Evolutionary conservation across 2,329 filamentous ascomycete species (phyloP).

Genomic region (Furcasterigmium furcatum): DNA sequence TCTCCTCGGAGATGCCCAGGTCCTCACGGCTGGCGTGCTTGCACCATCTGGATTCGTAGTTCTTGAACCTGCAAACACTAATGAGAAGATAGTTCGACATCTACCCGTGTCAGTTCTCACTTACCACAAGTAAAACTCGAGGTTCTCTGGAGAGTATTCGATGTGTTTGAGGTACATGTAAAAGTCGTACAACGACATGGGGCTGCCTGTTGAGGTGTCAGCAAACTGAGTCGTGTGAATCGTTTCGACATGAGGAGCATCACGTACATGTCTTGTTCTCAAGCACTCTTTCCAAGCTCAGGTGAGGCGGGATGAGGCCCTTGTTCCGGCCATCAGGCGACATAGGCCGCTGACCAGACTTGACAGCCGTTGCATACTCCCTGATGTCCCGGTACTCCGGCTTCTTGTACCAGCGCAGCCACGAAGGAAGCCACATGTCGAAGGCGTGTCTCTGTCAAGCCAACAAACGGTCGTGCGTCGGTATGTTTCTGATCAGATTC

Average conservation of each 20-base stretch:
- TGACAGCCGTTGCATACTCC: slow-evolving; percentile 35
- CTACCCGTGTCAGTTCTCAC: slow-evolving; percentile 3
- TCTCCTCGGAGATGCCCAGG: slow-evolving; percentile 8
- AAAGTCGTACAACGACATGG: slow-evolving; percentile 47
- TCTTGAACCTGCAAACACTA: slow-evolving; percentile 33
- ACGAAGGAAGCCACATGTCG: slow-evolving; percentile 21
- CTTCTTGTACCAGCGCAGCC: slow-evolving; percentile 45
- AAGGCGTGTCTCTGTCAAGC: too few species aligned
- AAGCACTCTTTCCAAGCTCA: slow-evolving; percentile 41
- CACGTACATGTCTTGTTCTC: slow-evolving; percentile 41
- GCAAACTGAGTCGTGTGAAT: neutral
- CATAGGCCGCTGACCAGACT: slow-evolving; percentile 27
- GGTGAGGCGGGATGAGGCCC: slow-evolving; percentile 31
- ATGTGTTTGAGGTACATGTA: slow-evolving; percentile 50
- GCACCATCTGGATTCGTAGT: slow-evolving; percentile 30
- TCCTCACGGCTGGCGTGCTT: slow-evolving; percentile 11
- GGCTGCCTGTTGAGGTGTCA: slow-evolving; percentile 28
- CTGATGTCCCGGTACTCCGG: slow-evolving; percentile 45
- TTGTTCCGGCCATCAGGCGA: slow-evolving; percentile 31
- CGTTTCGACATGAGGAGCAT: neutral
- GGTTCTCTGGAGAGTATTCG: slow-evolving; percentile 44
- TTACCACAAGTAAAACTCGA: slow-evolving; percentile 47
- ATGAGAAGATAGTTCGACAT: neutral
- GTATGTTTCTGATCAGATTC: neutral
- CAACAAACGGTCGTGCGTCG: too few species aligned